These are phyloP conservation scores for Pseudogymnoascus sp. DNA, from an alignment of 2,329 filamentous ascomycete genomes.

Conservation along the genomic window DNA sequence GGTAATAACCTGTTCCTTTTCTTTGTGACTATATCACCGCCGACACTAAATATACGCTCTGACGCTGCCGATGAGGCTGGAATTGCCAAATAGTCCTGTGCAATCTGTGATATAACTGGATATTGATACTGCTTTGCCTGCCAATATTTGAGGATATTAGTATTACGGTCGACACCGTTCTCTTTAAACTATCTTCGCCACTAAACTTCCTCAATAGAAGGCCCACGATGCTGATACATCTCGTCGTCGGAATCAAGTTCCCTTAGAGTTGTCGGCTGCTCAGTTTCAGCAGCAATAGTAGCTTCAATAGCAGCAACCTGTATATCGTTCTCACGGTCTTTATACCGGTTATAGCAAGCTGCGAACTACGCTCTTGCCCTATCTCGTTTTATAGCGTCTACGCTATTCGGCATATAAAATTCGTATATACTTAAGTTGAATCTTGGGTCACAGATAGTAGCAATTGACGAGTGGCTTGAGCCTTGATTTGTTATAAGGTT, in stretches of 20 bases:
- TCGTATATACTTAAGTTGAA: neutral
- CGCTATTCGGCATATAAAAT: neutral
- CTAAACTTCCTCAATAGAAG: neutral
- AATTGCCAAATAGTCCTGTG: neutral
- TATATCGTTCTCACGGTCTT: neutral
- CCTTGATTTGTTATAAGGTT: neutral
- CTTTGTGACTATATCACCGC: no score
- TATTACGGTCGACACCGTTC: neutral
- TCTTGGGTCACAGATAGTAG: neutral
- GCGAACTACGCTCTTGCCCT: no score
- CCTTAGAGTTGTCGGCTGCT: neutral
- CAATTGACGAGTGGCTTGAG: neutral
- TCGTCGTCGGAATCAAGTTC: neutral
- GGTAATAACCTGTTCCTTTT: no score
- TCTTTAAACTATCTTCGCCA: no score
- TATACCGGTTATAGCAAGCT: no score
- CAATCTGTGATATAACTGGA: neutral
- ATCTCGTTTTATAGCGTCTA: neutral
- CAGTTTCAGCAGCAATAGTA: neutral
- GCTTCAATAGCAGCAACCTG: neutral
- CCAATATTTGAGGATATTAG: neutral
- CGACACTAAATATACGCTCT: no score
- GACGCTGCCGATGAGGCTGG: no score
- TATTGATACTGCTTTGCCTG: neutral
- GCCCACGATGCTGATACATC: neutral